Base-by-base conservation (phyloP, 2,329 filamentous ascomycete genomes). In the Ambrosiella beaveri region DNA sequence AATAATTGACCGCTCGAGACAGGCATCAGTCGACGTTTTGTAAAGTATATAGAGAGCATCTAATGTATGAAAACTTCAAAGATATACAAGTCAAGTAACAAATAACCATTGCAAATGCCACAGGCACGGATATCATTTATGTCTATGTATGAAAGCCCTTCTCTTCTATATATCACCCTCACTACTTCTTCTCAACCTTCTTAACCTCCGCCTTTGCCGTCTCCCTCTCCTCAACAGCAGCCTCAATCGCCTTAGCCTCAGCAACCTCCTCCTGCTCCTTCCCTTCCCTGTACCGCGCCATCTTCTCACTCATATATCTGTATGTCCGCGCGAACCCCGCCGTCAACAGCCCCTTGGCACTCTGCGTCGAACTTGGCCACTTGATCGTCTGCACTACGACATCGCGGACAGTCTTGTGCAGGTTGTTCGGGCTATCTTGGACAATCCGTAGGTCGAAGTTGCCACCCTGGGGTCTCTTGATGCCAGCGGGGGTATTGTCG, bases 291-390 rank as follows among this genome's bases (percentile, higher is more conserved):
- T 75, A 85, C 68, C 88, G 88, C 62, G 73, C 73, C 61, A 82
- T 73, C 75, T 98, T 98, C 68, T 97, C 93, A 49, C 77, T 74
- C 57, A 94, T 65, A 68, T 98, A 98, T 62, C 82, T 79, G 73
- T 79, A 77, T 5, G 84, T 84, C 65, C 83, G 80, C 6, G 73
- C 67, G 13, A 86, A 68, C 0, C 93, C 94, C 0, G 86, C 83
- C 1, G 89, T 97, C 50, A 96, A 69, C 1, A 86, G 68, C 1
- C 89, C 84, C 71, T 98, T 98, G 62, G 91, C 67, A 57, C 83
- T 93, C 70, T 98, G 91, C 4, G 82, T 82, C 1, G 87, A 88
- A 65, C 88, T 93, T 0, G 93, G 90, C 93, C 93, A 97, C 58
- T 81, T 80, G 64, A 97, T 88, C 0, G 94, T 97, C 67, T 86